These are phyloP conservation scores for Suillus paluster DNA, from an alignment of 768 basidiomycete genomes.

Conservation along the genomic window DNA sequence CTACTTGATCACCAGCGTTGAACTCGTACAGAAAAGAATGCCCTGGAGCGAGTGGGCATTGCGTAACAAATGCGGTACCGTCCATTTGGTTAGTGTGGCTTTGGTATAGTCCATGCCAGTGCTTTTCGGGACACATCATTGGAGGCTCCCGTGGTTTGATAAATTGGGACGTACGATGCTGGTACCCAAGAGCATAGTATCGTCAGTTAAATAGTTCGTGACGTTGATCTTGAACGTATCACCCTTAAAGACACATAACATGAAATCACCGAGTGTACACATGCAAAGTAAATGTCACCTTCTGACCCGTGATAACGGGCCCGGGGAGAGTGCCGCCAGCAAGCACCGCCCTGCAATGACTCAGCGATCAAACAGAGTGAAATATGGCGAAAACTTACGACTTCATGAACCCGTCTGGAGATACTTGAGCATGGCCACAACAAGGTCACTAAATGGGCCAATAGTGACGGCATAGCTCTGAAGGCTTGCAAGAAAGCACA, in stretches of 20 bases:
- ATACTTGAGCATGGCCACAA: not conserved
- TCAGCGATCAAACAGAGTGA: not conserved
- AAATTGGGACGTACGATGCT: not conserved
- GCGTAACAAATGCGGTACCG: not conserved
- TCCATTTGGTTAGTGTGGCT: not conserved
- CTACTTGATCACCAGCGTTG: not conserved
- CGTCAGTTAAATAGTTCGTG: not conserved
- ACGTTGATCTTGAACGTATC: not conserved
- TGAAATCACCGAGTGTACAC: not conserved
- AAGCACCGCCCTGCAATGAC: not conserved
- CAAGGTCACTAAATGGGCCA: not conserved
- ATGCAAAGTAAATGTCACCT: not conserved
- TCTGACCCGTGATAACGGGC: not conserved
- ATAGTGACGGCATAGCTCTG: not conserved
- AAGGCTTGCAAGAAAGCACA: not conserved
- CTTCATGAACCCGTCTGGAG: not conserved
- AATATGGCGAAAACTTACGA: not conserved
- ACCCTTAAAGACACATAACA: not conserved
- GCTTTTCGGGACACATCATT: not conserved
- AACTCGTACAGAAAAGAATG: not conserved
- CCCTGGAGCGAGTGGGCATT: not conserved
- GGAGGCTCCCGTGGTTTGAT: not conserved
- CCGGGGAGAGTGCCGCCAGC: not conserved
- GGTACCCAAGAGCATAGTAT: not conserved
- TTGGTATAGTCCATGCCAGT: conserved; percentile 1